These are phyloP conservation scores for Juglanconis juglandina DNA, from an alignment of 2,329 filamentous ascomycete species.

Conservation along the genomic window DNA sequence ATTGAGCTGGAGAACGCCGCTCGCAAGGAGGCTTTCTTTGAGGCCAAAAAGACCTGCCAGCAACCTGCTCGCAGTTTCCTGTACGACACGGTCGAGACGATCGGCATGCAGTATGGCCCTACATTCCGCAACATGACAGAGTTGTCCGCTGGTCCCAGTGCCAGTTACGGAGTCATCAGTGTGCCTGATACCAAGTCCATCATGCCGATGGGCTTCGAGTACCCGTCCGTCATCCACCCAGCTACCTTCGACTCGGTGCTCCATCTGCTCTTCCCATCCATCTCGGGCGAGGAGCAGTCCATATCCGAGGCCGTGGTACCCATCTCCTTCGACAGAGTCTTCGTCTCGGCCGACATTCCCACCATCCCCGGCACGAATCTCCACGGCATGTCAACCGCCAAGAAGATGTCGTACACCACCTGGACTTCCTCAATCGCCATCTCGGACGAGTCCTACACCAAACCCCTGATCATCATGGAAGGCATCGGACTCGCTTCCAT, in stretches of 20 bases:
- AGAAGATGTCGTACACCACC: conserved; percentile 7
- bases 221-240: conserved; percentile 1
- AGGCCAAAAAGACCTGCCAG: background rate
- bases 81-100: conserved; percentile 1
- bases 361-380: background rate
- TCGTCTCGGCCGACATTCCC: background rate
- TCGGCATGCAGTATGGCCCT: background rate
- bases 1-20: background rate
- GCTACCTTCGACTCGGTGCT: background rate
- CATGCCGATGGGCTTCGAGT: conserved; percentile 2
- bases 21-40: background rate
- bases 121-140: conserved; percentile 5
- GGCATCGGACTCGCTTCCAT: background rate
- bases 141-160: background rate
- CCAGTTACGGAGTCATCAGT: background rate
- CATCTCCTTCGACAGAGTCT: conserved; percentile 6
- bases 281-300: background rate
- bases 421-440: background rate
- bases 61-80: background rate
- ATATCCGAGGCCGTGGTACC: conserved; percentile 3
- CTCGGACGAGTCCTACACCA: background rate
- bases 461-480: conserved; percentile 1
- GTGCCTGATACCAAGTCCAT: background rate
- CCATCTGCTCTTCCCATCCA: conserved; percentile 3
- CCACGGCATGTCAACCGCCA: background rate